These are phyloP conservation scores for Mycosphaerella sp. DNA, from an alignment of 2,329 filamentous ascomycete species.

Conservation along the genomic window DNA sequence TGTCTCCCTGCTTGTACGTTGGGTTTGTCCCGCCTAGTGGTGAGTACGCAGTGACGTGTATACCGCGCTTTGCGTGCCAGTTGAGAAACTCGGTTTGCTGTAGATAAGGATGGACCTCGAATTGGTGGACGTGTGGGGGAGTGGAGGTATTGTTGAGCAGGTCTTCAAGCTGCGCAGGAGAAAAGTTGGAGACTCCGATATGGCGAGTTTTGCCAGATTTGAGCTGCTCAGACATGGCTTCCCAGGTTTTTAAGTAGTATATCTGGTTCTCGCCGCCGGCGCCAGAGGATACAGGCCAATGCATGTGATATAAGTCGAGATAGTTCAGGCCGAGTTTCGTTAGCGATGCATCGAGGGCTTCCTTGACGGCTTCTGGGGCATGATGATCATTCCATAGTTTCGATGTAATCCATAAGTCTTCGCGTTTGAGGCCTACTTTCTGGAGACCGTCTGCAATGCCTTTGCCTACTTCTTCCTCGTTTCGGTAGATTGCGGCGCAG, in stretches of 20 bases:
- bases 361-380: conserved; percentile 27
- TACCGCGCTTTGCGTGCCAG: conserved; percentile 23
- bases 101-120: conserved; percentile 32
- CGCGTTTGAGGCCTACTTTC: conserved; percentile 31
- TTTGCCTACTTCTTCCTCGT: conserved; percentile 41
- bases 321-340: conserved; percentile 37
- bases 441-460: conserved; percentile 37
- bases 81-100: conserved; percentile 25
- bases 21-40: conserved; percentile 35
- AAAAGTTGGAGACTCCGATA: conserved; percentile 33
- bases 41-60: conserved; percentile 29
- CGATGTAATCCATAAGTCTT: conserved; percentile 34
- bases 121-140: conserved; percentile 27
- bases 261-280: conserved; percentile 20
- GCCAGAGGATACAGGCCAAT: conserved; percentile 37
- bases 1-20: conserved; percentile 34
- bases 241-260: conserved; percentile 29
- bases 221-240: conserved; percentile 27
- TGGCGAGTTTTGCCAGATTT: conserved; percentile 27
- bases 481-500: conserved; percentile 41
- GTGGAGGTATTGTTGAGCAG: conserved; percentile 25
- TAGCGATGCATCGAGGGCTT: conserved; percentile 36
- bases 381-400: conserved; percentile 38
- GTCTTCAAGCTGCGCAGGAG: conserved; percentile 25
- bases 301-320: conserved; percentile 44